phyloP scores from a whole-genome alignment of 805 yeast species.

The Metschnikowia peoriensis region DNA sequence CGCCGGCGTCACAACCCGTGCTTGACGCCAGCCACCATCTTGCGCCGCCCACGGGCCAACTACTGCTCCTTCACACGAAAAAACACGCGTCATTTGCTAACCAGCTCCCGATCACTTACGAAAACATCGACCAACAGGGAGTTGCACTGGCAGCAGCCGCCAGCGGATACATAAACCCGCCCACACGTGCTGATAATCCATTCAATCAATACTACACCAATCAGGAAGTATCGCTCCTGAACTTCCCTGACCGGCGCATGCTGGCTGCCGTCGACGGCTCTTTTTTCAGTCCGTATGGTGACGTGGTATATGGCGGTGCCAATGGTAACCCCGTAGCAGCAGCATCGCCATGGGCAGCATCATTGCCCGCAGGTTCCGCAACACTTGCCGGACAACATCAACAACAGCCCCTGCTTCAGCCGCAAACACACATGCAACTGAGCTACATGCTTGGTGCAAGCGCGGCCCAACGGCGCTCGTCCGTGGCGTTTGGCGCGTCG shows the following conservation, averaged over 20 bases:
- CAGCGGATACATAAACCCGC: conserved; percentile 33
- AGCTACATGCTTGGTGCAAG: background rate
- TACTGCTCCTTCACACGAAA: conserved; percentile 28
- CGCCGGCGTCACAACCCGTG: conserved; percentile 21
- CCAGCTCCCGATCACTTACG: conserved; percentile 52
- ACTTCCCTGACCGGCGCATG: conserved; percentile 33
- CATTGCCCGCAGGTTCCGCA: background rate
- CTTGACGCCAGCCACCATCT: conserved; percentile 8
- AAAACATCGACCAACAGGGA: conserved; percentile 29
- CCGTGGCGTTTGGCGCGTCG: conserved; percentile 23
- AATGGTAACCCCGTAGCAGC: too few relatives aligned
- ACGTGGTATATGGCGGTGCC: background rate
- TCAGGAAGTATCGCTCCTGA: conserved; percentile 34
- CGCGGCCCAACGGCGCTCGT: conserved; percentile 16
- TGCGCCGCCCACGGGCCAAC: conserved; percentile 12
- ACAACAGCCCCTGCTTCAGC: background rate
- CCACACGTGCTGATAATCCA: conserved; percentile 45
- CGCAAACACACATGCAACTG: background rate
- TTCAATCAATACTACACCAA: conserved; percentile 41
- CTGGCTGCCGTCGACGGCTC: conserved; percentile 35
- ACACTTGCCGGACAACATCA: background rate
- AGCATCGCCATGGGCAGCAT: too few relatives aligned
- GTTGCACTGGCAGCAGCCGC: conserved; percentile 17
- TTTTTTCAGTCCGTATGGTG: conserved; percentile 22
- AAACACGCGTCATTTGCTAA: conserved; percentile 35